phyloP scores from a whole-genome alignment of 768 basidiomycete genomes.

The Leucosporidium creatinivorum region DNA sequence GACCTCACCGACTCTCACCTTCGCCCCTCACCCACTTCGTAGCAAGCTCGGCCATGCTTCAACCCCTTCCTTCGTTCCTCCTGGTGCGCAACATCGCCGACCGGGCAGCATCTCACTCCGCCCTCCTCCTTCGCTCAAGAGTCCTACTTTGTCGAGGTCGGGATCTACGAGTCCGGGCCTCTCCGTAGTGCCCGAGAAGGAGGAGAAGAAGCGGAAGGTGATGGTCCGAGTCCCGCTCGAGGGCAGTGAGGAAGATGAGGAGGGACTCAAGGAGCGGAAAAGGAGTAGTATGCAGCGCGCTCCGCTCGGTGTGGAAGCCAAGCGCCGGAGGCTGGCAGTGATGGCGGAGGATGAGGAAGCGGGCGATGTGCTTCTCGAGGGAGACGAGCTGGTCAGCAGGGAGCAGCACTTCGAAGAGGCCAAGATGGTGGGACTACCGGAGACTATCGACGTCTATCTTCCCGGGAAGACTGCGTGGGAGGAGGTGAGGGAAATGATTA shows the following conservation, averaged over 20 bases:
- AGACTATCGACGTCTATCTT: slow-evolving; percentile 19
- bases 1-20: neutral
- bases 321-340: neutral
- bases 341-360: neutral
- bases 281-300: neutral
- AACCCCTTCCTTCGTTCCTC: slow-evolving; percentile 10
- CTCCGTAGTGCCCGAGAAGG: neutral
- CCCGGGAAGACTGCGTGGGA: slow-evolving; percentile 18
- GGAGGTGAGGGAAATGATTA: neutral
- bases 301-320: neutral
- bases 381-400: slow-evolving; percentile 10
- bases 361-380: neutral
- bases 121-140: neutral
- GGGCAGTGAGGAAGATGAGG: neutral
- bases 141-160: too few species aligned
- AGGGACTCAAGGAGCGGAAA: neutral
- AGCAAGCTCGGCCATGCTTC: slow-evolving; percentile 10
- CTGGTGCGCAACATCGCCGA: neutral
- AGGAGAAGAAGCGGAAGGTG: slow-evolving; percentile 18
- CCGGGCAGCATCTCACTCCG: neutral
- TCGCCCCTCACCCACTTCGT: neutral
- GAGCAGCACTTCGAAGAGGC: slow-evolving; percentile 6
- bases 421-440: neutral
- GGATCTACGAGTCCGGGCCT: neutral
- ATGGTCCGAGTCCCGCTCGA: slow-evolving; percentile 13